phyloP scores from a whole-genome alignment of 768 basidiomycete genomes.

The Mycena belliarum region DNA sequence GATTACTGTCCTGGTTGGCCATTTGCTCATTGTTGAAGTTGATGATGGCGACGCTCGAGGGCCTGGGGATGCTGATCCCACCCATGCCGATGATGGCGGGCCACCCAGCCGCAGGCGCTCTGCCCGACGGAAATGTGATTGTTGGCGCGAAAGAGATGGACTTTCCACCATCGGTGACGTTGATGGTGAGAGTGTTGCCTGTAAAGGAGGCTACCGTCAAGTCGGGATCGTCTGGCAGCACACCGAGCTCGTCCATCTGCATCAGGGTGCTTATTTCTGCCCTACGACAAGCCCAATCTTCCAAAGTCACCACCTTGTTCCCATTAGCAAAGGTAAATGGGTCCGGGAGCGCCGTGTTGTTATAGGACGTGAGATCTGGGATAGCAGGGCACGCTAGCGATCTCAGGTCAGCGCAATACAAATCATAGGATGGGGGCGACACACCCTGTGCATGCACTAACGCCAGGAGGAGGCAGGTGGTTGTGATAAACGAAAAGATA shows the following conservation, averaged over 20 bases:
- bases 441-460: background rate
- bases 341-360: conserved; percentile 46
- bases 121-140: conserved; percentile 46
- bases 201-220: conserved; percentile 46
- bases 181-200: conserved; percentile 49
- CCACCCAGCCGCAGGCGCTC: conserved; percentile 36
- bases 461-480: background rate
- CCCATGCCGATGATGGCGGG: conserved; percentile 48
- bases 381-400: conserved; percentile 15
- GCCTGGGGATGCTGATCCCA: conserved; percentile 41
- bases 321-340: conserved; percentile 56
- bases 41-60: conserved; percentile 44
- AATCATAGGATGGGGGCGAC: background rate
- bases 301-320: conserved; percentile 40
- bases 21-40: conserved; percentile 57
- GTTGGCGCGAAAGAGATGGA: conserved; percentile 51
- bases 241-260: conserved; percentile 55
- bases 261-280: conserved; percentile 50
- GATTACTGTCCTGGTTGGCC: conserved; percentile 21
- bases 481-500: background rate
- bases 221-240: conserved; percentile 48
- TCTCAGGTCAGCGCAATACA: too few species aligned
- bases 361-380: conserved; percentile 32
- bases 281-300: conserved; percentile 53
- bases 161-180: conserved; percentile 44